phyloP scores from a whole-genome alignment of 169 alveolate species.

The Eimeria mitis region DNA sequence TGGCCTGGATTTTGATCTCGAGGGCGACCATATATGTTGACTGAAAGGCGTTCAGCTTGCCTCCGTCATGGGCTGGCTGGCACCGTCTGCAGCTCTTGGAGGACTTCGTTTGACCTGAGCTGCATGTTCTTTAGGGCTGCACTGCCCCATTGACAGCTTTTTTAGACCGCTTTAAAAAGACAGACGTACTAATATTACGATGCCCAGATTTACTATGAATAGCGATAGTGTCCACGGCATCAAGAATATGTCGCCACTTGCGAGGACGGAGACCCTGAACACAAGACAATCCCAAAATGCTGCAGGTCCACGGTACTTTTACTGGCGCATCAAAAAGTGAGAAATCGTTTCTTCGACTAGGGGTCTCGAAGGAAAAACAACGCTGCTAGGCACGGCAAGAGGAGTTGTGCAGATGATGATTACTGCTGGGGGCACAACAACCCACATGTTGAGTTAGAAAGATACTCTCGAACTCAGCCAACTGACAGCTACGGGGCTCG shows the following conservation, averaged over 20 bases:
- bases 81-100: not conserved
- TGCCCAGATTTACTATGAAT: constrained; percentile 32
- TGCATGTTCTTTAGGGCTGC: not conserved
- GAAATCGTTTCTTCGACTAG: not conserved
- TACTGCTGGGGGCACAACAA: not conserved
- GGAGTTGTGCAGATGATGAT: not conserved
- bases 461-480: constrained; percentile 60
- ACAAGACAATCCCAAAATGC: not conserved
- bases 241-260: constrained; percentile 23
- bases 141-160: not conserved
- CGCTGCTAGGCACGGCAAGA: not conserved
- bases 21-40: not conserved
- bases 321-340: not conserved
- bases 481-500: constrained; percentile 22
- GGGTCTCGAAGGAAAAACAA: no score
- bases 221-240: constrained; percentile 56
- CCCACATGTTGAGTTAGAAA: constrained; percentile 51
- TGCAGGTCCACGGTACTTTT: not conserved
- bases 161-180: constrained; percentile 16
- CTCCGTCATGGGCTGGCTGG: not conserved
- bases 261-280: constrained; percentile 46
- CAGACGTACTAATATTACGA: constrained; percentile 31
- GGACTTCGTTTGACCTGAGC: not conserved
- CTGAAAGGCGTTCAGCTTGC: constrained; percentile 7
- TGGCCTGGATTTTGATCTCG: not conserved